Percentiles rank a stretch among this genome's conserved stretches.
Evolutionary conservation across 257 asterid species (phyloP).

Genomic region (Fraxinus cuspidata): DNA sequence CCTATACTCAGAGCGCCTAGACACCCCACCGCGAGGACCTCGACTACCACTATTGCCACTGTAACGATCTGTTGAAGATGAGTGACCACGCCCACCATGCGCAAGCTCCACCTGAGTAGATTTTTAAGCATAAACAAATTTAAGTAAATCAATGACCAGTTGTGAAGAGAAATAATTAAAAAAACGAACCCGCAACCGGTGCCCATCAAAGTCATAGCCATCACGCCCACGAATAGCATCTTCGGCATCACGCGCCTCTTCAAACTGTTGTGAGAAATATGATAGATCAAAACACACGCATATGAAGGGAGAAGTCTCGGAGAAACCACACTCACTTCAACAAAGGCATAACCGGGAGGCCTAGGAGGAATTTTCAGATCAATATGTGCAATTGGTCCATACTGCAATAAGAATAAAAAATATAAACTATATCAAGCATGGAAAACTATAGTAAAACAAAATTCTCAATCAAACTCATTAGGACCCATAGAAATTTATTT

Average conservation of each 20-base stretch:
- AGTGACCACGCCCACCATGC: conserved; percentile 94
- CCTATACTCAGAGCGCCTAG: conserved; percentile 88
- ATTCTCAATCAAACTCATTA: not conserved
- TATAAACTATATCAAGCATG: conserved; percentile 9
- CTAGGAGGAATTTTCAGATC: conserved; percentile 95
- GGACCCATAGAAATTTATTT: conserved; percentile 3
- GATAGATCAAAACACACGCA: conserved; percentile 2
- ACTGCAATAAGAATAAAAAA: conserved; percentile 51
- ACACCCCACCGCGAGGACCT: conserved; percentile 94
- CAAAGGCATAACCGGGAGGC: conserved; percentile 99
- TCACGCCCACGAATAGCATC: conserved; percentile 99
- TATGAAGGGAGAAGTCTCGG: not conserved
- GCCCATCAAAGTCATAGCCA: conserved; percentile 98
- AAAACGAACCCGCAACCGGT: conserved; percentile 79
- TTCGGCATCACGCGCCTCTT: conserved; percentile 96
- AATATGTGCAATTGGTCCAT: conserved; percentile 85
- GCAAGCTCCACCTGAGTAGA: conserved; percentile 87
- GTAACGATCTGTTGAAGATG: conserved; percentile 75
- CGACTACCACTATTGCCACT: conserved; percentile 50
- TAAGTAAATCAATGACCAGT: not conserved
- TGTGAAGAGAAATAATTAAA: not conserved
- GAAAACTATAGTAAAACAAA: not conserved
- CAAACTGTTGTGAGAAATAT: conserved; percentile 56
- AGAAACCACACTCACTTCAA: conserved; percentile 59
- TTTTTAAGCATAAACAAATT: conserved; percentile 11